Evolutionary conservation across 2,329 filamentous ascomycete genomes (phyloP).

Genomic region (Clonostachys sp.): DNA sequence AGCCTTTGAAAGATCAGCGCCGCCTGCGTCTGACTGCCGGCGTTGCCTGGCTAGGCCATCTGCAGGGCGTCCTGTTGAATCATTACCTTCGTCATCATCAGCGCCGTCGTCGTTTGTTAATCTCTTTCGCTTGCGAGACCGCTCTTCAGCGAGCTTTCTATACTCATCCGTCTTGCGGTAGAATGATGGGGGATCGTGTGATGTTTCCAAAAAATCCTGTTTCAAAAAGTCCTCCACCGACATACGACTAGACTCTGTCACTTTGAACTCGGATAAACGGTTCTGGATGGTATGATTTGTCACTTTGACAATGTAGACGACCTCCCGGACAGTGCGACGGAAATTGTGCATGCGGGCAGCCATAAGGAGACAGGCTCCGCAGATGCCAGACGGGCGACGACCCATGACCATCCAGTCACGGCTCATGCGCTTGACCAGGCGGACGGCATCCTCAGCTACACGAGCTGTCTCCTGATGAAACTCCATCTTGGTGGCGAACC

Average conservation of each 20-base stretch:
- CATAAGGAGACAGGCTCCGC: conserved; percentile 89
- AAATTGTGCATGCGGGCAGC: conserved; percentile 99
- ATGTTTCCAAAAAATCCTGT: conserved; percentile 66
- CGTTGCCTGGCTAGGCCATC: neutral
- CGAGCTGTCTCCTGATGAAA: conserved; percentile 78
- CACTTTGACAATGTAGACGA: conserved; percentile 98
- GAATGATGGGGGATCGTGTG: conserved; percentile 79
- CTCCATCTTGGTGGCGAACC: conserved; percentile 88
- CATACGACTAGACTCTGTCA: conserved; percentile 77
- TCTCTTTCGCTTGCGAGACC: conserved; percentile 16
- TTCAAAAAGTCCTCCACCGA: conserved; percentile 83
- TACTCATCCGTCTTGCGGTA: conserved; percentile 62
- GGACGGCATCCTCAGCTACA: conserved; percentile 83
- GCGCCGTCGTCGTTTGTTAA: conserved; percentile 15
- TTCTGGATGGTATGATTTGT: conserved; percentile 90
- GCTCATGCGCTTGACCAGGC: conserved; percentile 88
- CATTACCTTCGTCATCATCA: conserved; percentile 20
- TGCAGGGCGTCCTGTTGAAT: conserved; percentile 7
- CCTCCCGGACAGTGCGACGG: conserved; percentile 83
- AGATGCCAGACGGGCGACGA: conserved; percentile 87
- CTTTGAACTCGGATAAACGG: conserved; percentile 86
- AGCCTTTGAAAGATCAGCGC: conserved; percentile 24
- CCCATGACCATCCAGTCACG: conserved; percentile 97
- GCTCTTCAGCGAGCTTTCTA: conserved; percentile 43
- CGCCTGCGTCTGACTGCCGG: conserved; percentile 5